phyloP scores from a whole-genome alignment of 2,329 filamentous ascomycete species.

The Xylaria multiplex region DNA sequence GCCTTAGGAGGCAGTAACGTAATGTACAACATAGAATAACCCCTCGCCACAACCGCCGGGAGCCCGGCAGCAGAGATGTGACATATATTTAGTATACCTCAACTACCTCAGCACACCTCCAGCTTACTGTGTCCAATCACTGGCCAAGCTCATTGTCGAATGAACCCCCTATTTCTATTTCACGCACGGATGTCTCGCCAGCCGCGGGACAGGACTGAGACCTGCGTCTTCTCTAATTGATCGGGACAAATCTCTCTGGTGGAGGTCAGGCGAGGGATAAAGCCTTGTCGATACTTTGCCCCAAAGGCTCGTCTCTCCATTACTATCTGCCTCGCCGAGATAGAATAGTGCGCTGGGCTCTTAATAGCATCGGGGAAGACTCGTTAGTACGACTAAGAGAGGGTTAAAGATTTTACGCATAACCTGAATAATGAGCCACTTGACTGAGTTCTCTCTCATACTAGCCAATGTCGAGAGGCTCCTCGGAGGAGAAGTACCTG shows the following conservation, averaged over 20 bases:
- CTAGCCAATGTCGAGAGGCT: conserved; percentile 31
- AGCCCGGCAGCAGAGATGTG: neutral
- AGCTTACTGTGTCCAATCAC: neutral
- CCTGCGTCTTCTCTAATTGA: neutral
- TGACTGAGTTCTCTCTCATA: conserved; percentile 29
- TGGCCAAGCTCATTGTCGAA: neutral
- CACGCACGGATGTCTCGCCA: neutral
- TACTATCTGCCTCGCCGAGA: neutral
- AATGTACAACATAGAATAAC: neutral
- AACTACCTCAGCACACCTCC: too few relatives aligned
- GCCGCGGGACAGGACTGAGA: neutral
- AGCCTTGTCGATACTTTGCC: neutral
- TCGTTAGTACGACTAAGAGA: neutral
- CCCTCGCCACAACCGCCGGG: neutral
- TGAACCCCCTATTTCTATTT: too few relatives aligned
- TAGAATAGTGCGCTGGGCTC: neutral
- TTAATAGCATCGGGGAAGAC: neutral
- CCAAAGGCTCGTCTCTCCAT: neutral
- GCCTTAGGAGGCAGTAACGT: too few relatives aligned
- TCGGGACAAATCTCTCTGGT: neutral
- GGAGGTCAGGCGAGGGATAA: neutral
- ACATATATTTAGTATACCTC: neutral
- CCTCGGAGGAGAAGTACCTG: conserved; percentile 33
- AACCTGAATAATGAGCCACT: conserved; percentile 29
- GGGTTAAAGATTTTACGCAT: neutral